These are phyloP conservation scores for Colletotrichum sp. DNA, from an alignment of 2,329 filamentous ascomycete species.

Conservation along the genomic window DNA sequence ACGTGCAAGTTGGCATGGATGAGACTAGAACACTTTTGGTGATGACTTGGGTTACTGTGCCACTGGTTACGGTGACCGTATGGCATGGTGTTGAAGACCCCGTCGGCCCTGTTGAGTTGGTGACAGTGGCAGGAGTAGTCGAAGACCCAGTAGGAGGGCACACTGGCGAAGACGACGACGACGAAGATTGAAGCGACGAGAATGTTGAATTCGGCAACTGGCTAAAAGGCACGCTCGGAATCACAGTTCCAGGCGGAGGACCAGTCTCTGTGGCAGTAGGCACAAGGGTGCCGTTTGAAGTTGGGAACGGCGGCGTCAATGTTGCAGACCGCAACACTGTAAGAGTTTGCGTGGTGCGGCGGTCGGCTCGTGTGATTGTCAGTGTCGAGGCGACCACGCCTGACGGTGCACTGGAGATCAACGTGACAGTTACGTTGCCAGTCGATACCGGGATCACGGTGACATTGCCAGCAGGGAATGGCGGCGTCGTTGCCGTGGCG, in stretches of 20 bases:
- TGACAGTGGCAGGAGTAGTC: not conserved
- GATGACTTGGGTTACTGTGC: slow-evolving; percentile 13
- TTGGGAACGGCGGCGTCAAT: not conserved
- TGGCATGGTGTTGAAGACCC: not conserved
- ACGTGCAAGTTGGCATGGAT: not conserved
- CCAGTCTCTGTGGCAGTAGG: not conserved
- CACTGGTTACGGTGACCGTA: slow-evolving; percentile 18
- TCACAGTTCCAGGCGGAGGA: not conserved
- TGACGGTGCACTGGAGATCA: not conserved
- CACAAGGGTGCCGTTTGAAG: not conserved
- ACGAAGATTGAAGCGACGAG: not conserved
- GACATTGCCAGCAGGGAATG: not conserved
- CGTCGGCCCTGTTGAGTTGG: not conserved
- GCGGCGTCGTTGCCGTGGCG: not conserved
- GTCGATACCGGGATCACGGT: not conserved
- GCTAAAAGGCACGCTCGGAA: not conserved
- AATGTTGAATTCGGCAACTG: not conserved
- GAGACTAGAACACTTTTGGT: slow-evolving; percentile 6
- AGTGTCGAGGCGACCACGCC: not conserved
- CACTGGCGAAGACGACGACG: not conserved
- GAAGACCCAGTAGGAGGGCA: not conserved
- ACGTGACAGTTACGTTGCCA: not conserved
- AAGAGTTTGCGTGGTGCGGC: not conserved
- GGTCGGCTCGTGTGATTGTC: not conserved
- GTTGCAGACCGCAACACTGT: not conserved